Evolutionary conservation across 352 stramenopile genomes (phyloP).

Genomic region (Hyaloperonospora arabidopsidis): DNA sequence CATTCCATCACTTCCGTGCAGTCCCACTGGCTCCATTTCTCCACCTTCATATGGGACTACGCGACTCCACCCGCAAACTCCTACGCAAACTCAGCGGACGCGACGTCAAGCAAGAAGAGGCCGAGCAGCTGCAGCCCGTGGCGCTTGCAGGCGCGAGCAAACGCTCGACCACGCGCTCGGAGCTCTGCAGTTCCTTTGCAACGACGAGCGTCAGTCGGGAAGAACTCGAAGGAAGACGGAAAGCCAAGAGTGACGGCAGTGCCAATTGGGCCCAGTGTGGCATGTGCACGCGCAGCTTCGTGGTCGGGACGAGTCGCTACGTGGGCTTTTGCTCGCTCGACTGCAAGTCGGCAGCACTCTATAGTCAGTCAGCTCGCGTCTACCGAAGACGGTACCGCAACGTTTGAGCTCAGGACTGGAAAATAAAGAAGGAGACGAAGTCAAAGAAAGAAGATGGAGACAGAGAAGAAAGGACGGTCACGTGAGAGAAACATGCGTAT

Average conservation of each 20-base stretch:
- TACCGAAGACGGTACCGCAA: conserved; percentile 32
- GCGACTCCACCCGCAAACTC: conserved; percentile 38
- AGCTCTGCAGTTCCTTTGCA: conserved; percentile 59
- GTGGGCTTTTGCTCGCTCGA: conserved; percentile 62
- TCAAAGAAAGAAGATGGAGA: too few relatives aligned
- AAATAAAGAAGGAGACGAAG: too few relatives aligned
- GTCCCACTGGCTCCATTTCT: neutral
- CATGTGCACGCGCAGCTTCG: conserved; percentile 57
- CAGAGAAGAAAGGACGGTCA: too few relatives aligned
- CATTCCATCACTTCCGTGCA: too few relatives aligned
- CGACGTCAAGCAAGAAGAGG: conserved; percentile 51
- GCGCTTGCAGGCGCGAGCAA: conserved; percentile 64
- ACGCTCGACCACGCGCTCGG: conserved; percentile 36
- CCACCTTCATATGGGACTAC: conserved; percentile 33
- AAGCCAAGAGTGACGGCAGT: conserved; percentile 46
- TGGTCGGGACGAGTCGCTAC: conserved; percentile 43
- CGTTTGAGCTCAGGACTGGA: conserved; percentile 2
- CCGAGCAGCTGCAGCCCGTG: conserved; percentile 46
- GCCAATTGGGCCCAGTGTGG: conserved; percentile 40
- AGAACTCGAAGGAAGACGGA: conserved; percentile 34
- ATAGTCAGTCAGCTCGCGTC: conserved; percentile 28
- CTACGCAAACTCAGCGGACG: conserved; percentile 40
- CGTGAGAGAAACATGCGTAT: too few relatives aligned
- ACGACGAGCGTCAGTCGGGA: conserved; percentile 35
- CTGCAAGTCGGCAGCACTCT: conserved; percentile 66